Conservation (phyloP, 495 filamentous ascomycete species). For the Parachaetomium inaequale region DNA sequence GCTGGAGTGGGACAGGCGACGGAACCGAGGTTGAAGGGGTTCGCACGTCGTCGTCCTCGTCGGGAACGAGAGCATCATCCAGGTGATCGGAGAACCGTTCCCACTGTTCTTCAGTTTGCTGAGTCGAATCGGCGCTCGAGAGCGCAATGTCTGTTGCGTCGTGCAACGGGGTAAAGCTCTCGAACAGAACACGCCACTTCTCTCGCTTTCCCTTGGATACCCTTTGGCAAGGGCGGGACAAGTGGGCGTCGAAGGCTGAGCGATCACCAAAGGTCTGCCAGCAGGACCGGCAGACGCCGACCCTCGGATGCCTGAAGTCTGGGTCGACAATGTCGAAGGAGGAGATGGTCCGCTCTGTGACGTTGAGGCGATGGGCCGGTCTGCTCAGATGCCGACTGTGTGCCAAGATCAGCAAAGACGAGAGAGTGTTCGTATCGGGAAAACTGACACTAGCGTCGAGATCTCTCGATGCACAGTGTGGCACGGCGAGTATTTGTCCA, state of each 20-base stretch:
- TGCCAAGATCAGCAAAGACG: constrained; percentile 9
- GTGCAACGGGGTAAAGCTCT: constrained; percentile 31
- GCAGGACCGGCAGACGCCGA: constrained; percentile 33
- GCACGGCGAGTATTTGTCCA: constrained; percentile 34
- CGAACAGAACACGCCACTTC: constrained; percentile 33
- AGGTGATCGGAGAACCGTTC: constrained; percentile 3
- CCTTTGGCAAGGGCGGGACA: constrained; percentile 24
- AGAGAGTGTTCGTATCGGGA: neutral
- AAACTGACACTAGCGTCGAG: constrained; percentile 35
- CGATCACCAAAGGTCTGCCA: constrained; percentile 28
- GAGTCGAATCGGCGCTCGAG: neutral
- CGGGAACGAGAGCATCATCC: neutral
- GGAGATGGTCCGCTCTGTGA: constrained; percentile 28
- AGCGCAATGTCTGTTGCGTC: neutral
- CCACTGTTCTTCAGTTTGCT: constrained; percentile 15
- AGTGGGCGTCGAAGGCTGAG: constrained; percentile 24
- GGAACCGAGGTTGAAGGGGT: constrained; percentile 17
- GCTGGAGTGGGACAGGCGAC: constrained; percentile 7
- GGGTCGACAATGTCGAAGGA: constrained; percentile 33
- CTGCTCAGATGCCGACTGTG: constrained; percentile 31
- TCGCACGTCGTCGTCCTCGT: neutral
- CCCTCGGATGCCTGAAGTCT: constrained; percentile 26
- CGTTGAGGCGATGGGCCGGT: constrained; percentile 32
- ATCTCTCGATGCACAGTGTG: constrained; percentile 37
- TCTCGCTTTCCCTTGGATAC: constrained; percentile 37